Evolutionary conservation across 352 stramenopile species (phyloP), one percentile per base, ranked within the genome.

Genomic region (Aphanomyces invadans): DNA sequence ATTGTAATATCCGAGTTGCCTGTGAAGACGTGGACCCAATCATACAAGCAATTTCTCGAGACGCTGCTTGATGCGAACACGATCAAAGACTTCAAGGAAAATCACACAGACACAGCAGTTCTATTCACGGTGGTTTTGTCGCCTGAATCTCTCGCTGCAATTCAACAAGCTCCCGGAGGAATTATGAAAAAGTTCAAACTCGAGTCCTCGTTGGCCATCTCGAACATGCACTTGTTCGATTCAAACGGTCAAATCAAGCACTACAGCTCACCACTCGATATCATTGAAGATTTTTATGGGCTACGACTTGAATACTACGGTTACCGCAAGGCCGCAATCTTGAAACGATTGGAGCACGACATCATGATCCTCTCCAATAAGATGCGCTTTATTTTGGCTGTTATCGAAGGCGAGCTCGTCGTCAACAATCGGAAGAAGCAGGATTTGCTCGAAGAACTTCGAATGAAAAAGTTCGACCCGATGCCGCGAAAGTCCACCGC

Each of bases 211-310:
- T 71, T 99, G n/a, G 92, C 86, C 19, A 98, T 92, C 11, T 97
- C 81, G 44, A 99, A 99, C 76, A 99, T 99, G 96, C 92, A 97
- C 66, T 75, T 97, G 4, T 99, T 99, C 73, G 89, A 99, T 69
- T 72, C 82, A 3, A 53, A 94, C 26, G 91, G 91, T 10, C 78
- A 77, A 46, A 98, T 99, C 71, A 87, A 88, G 72, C 97, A 97
- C 70, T 99, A 98, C 70, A 77, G 95, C 1, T 92, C 74, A 19
- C 86, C 95, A 11, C 74, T 96, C 68, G 77, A 96, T 59, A 97
- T 99, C 39, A 76, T 98, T 39, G 80, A 98, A 10, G 89, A 94
- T 61, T 99, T 97, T 68, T 99, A 97, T 69, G 75, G 70, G 1
- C 83, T 97, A 39, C 87, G 97, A 26, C 69, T 98, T 21, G 80